phyloP scores from a whole-genome alignment of 2,329 filamentous ascomycete species.

The Fusarium azukiicola region DNA sequence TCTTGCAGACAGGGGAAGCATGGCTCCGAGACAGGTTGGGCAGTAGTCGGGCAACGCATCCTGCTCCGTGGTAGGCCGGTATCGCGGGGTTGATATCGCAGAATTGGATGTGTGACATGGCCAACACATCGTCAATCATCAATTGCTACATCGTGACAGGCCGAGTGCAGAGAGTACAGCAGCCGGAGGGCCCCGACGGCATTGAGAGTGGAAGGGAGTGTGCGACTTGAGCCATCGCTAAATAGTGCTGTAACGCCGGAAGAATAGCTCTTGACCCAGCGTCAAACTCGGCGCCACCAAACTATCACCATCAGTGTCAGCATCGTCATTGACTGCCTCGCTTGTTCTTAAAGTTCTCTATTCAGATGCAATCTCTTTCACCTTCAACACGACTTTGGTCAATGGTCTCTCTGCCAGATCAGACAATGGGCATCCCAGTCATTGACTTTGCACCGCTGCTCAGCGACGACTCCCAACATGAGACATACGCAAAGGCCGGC shows the following conservation, averaged over 20 bases:
- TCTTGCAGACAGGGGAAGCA: background rate
- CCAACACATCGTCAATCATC: background rate
- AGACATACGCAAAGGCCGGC: conserved; percentile 33
- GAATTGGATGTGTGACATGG: background rate
- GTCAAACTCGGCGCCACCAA: background rate
- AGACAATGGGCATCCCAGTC: conserved; percentile 43
- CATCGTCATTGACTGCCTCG: conserved; percentile 11
- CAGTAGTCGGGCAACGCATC: background rate
- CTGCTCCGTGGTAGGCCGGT: background rate
- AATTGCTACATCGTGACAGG: background rate
- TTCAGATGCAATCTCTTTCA: background rate
- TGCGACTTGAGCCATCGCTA: background rate
- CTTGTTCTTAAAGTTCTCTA: background rate
- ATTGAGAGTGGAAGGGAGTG: background rate
- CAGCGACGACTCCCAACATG: conserved; percentile 19
- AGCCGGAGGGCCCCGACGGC: background rate
- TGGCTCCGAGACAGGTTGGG: background rate
- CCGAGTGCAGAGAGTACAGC: background rate
- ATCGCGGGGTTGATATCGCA: background rate
- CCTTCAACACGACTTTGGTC: background rate
- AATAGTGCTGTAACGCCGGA: background rate
- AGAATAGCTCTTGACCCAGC: background rate
- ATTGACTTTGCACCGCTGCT: conserved; percentile 47
- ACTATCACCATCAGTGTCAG: conserved; percentile 7
- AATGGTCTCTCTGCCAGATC: conserved; percentile 6